Evolutionary conservation across 1,284 basidiomycete genomes (phyloP), one percentile per base, ranked within the genome.

Genomic region (Trichosporon sp.): DNA sequence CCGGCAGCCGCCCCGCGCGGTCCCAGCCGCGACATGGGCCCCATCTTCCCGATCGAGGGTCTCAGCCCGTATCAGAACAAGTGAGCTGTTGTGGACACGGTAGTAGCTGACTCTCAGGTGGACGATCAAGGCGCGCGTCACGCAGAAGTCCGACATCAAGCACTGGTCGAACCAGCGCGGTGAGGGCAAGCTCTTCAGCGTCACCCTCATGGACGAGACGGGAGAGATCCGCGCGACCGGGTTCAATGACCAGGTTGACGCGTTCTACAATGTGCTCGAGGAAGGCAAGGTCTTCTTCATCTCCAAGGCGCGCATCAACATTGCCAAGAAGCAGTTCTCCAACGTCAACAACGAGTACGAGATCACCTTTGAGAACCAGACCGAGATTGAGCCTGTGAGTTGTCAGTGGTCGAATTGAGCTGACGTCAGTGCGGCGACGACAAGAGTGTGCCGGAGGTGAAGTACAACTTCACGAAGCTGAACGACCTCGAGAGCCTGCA

Each of bases 41-140:
- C 86, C 74, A 87, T 89, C 69, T 92, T 89, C 82, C 95, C 95
- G 3, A 99, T 99, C 76, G 95, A 98, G 78, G 92, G 91, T 5
- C 87, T 99, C 64, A 96, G 92, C 76, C 97, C 96, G 7, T 99
- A 98, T 81, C 93, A 97, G 83, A 98, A 97, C 85, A 95, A 95
- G 84, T 87, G 79, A 76, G 83, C 72, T 15, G 8, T 7, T 2
- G 8, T 6, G 35, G 1, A 3, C 6, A 3, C 6, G 13, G 44
- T 3, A 3, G 27, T 3, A 51, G 35, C 53, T 67, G 35, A 65
- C 34, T 1, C 51, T 1, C 65, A 85, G 83, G 79, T 97, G 95
- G 96, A 96, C 92, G 2, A 98, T 99, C 87, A 95, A 95, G 81
- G 97, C 94, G 27, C 90, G 94, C 64, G 93, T 98, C 62, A 92